Evolutionary conservation across 108 stramenopile genomes (phyloP).

Genomic region (Chaetoceros tenuissimus): DNA sequence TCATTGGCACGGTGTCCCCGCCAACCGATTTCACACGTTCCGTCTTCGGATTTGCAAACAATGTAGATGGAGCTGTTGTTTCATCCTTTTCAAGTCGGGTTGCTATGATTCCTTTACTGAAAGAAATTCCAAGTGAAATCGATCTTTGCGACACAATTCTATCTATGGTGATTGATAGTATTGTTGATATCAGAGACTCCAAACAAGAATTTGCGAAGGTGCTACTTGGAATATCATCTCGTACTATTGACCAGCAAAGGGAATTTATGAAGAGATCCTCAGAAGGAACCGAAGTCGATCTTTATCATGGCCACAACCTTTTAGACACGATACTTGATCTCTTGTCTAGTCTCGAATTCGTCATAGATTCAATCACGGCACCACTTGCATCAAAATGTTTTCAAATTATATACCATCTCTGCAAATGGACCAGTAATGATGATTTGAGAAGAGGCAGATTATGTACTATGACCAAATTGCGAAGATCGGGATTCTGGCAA

Average conservation of each 20-base stretch:
- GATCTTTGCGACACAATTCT: neutral
- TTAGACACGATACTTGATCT: slow-evolving; percentile 54
- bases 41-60: too few relatives aligned
- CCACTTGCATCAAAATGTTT: slow-evolving; percentile 46
- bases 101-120: neutral
- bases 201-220: slow-evolving; percentile 29
- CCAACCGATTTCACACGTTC: too few relatives aligned
- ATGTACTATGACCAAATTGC: slow-evolving; percentile 15
- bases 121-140: neutral
- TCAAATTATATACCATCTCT: slow-evolving; percentile 51
- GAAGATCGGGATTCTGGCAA: slow-evolving; percentile 24
- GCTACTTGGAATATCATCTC: slow-evolving; percentile 31
- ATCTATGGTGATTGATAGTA: too few relatives aligned
- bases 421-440: slow-evolving; percentile 13
- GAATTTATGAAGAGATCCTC: slow-evolving; percentile 18
- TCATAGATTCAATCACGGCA: slow-evolving; percentile 24
- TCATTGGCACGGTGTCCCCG: neutral
- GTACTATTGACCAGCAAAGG: slow-evolving; percentile 10
- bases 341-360: slow-evolving; percentile 27
- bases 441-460: slow-evolving; percentile 27
- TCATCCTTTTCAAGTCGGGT: too few relatives aligned
- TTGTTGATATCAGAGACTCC: slow-evolving; percentile 1
- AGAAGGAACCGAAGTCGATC: slow-evolving; percentile 21
- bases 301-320: slow-evolving; percentile 20
- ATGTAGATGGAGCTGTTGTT: too few relatives aligned